Base-by-base conservation (phyloP, 768 basidiomycete genomes). In the Saitozyma podzolica region DNA sequence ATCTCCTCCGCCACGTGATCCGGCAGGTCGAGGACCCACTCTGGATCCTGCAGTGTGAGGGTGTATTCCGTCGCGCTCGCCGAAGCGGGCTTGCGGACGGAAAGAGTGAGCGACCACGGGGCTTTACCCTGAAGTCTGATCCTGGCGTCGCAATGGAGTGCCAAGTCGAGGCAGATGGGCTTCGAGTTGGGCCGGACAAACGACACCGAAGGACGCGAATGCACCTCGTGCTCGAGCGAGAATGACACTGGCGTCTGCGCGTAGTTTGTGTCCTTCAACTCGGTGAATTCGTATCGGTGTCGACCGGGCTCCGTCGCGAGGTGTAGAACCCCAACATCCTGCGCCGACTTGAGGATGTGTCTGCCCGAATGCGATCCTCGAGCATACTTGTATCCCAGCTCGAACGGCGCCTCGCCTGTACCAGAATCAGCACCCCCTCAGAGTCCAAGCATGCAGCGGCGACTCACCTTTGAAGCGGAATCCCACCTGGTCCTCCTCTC, bases 241-340 rank as follows among this genome's bases (percentile, higher is more conserved):
- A 75, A 81, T 85, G 86, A 66, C 9, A 67, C 64, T n/a, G 63
- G 60, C 41, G 65, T 69, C 47, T 60, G 62, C 64, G 88, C 85
- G 17, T 86, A 84, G 8, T 89, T 87, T 0, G 86, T 83, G 74
- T 97, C 94, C 6, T 89, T 90, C 40, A 96, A 85, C 73, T 90
- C 89, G 67, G 90, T 88, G 65, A 97, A 88, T 76, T 93, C 90
- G 71, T 96, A 97, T 74, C 87, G 91, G 75, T 92, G 87, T 52
- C 87, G 84, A 7, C 92, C 92, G 11, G 90, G 83, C 19, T 84
- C 85, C 0, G 86, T 85, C 0, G 90, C 92, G 16, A 78, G 65
- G 47, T 77, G 77, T 7, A 78, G 62, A 6, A 75, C 64, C 37
- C 75, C 77, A 14, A 61, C 63, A 16, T 67, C 64, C 58, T 73